Conservation (phyloP, 805 yeast species). For the Spathaspora girioi region DNA sequence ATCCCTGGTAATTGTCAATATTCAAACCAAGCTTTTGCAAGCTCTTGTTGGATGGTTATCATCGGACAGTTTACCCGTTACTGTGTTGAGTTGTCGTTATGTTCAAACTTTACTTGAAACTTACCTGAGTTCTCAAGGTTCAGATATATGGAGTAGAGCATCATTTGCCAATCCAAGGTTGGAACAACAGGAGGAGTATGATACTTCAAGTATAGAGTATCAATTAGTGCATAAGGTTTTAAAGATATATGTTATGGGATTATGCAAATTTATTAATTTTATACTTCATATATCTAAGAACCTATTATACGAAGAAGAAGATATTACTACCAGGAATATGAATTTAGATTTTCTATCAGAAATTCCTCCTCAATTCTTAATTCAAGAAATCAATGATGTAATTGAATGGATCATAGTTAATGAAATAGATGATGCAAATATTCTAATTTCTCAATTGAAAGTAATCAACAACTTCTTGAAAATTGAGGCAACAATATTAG, state of each 20-base stretch:
- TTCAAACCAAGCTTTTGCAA: conserved; percentile 52
- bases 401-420: conserved; percentile 25
- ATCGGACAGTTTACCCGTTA: conserved; percentile 71
- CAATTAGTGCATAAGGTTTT: conserved; percentile 48
- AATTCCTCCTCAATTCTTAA: conserved; percentile 18
- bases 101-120: conserved; percentile 55
- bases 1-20: conserved; percentile 41
- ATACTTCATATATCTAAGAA: conserved; percentile 47
- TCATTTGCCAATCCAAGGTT: conserved; percentile 13
- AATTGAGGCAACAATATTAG: conserved; percentile 16
- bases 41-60: conserved; percentile 70
- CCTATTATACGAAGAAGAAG: conserved; percentile 74
- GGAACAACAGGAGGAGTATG: conserved; percentile 6
- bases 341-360: conserved; percentile 36
- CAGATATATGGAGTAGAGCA: conserved; percentile 3
- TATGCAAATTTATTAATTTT: conserved; percentile 51
- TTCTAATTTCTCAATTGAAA: conserved; percentile 18
- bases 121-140: conserved; percentile 18
- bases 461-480: conserved; percentile 25
- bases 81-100: conserved; percentile 71
- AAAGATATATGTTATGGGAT: conserved; percentile 47
- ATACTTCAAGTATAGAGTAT: conserved; percentile 14
- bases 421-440: neutral
- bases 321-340: conserved; percentile 62
- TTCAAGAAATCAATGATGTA: conserved; percentile 29